Evolutionary conservation across 345 rosid genomes (phyloP), one percentile per base, ranked within the genome.

Genomic region (Carallia brachiata): DNA sequence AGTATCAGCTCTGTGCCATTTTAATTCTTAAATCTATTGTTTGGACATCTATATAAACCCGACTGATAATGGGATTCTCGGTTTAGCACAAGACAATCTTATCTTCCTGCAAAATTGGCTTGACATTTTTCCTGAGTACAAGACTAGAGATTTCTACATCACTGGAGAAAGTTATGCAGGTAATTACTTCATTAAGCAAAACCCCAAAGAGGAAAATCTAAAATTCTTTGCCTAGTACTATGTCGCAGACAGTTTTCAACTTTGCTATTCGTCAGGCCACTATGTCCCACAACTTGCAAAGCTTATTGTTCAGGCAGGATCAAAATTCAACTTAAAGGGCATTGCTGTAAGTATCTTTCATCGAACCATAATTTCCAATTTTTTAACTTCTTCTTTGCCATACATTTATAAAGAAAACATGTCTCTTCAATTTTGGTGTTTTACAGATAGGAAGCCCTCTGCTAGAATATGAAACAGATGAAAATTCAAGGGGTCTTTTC

Each of bases 261-360:
- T 28, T n/a, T 4, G 6, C 34, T 37, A 15, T 10, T 57, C 3
- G 50, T n/a, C 79, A 85, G 88, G 88, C n/a, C 89, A 83, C 66
- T 83, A 81, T 75, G 87, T 81, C 52, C 89, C 89, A 40, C 87
- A 85, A 76, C 78, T 85, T 3, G 87, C 85, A 36, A 70, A 69
- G n/a, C 84, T 77, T 36, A 62, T 83, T 47, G 68, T 73, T 54
- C 59, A 77, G 52, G 75, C 82, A 66, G 65, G 73, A 17, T 10
- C 50, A 69, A 73, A 75, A 53, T 47, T 68, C 81, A 83, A 79
- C 61, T 65, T 83, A 18, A 81, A 81, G 62, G 87, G 85, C 59
- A 72, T 83, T 23, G 84, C 89, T 27, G 87, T 85, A 63, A 79
- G 89, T 61, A 50, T n/a, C 8, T 56, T 5, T 19, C 31, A 56